These are phyloP conservation scores for Candida tibetensis DNA, from an alignment of 805 yeast genomes.

Conservation along the genomic window DNA sequence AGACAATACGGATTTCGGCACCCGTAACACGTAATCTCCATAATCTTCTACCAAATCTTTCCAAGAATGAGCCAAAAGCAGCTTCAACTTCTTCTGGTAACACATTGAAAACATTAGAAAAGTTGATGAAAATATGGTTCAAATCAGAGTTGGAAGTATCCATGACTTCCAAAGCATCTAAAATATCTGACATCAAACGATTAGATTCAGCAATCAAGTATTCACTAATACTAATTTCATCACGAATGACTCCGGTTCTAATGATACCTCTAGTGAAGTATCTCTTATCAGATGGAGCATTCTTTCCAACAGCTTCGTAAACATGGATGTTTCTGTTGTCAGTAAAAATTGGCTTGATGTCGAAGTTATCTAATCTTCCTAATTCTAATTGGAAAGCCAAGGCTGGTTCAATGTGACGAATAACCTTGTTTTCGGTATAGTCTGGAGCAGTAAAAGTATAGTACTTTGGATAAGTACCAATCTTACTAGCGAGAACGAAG, in stretches of 20 bases:
- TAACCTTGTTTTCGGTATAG: slow-evolving; percentile 82
- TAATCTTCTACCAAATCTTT: slow-evolving; percentile 93
- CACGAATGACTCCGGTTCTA: slow-evolving; percentile 92
- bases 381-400: slow-evolving; percentile 95
- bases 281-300: slow-evolving; percentile 88
- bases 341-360: slow-evolving; percentile 90
- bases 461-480: slow-evolving; percentile 91
- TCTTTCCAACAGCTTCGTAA: slow-evolving; percentile 93
- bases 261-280: slow-evolving; percentile 96
- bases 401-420: slow-evolving; percentile 98
- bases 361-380: slow-evolving; percentile 90
- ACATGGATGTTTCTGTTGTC: slow-evolving; percentile 98
- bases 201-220: slow-evolving; percentile 95
- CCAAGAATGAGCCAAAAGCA: slow-evolving; percentile 96
- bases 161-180: slow-evolving; percentile 91
- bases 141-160: slow-evolving; percentile 94
- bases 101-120: slow-evolving; percentile 91
- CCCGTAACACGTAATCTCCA: slow-evolving; percentile 97
- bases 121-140: slow-evolving; percentile 95
- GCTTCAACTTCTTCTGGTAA: slow-evolving; percentile 95
- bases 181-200: slow-evolving; percentile 90
- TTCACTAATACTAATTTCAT: slow-evolving; percentile 89
- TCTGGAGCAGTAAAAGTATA: slow-evolving; percentile 91
- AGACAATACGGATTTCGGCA: slow-evolving; percentile 95
- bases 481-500: slow-evolving; percentile 77